Evolutionary conservation across 768 basidiomycete genomes (phyloP), one percentile per base, ranked within the genome.

Genomic region (Crepidotus variabilis): DNA sequence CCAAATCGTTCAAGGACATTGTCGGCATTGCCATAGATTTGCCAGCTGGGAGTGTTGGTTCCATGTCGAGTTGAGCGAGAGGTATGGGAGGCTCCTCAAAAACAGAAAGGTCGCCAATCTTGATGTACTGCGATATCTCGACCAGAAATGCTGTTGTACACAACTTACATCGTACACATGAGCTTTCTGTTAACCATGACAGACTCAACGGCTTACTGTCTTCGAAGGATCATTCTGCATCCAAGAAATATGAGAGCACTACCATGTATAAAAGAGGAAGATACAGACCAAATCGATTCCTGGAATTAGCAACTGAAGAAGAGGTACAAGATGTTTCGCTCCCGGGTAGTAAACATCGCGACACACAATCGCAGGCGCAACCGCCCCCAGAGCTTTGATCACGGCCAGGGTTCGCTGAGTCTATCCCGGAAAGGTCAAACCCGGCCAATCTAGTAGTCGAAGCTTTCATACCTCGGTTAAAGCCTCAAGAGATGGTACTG

Each of bases 371-470:
- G 91, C 85, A 21, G 88, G 86, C 8, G 87, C 85, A n/a, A 92
- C 75, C 43, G 90, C 88, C 28, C 88, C 85, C 7, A 94, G 77
- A 2, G 90, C 90, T 59, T 91, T 92, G 68, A 94, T 92, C 23
- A 92, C 86, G 8, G 93, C 87, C 47, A 88, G 81, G 0, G 92
- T 94, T 50, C 93, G 78, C 60, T 93, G 87, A 0, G 92, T 94
- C 87, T 92, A 59, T 1, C 48, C 4, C 28, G 45, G 61, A 21
- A 24, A 53, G 52, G 39, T n/a, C 51, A 47, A 56, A 53, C 55
- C 57, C 18, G 43, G 33, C 43, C 32, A 24, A 43, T 36, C 33
- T 21, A 28, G 28, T 3, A 8, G 8, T 23, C 22, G 54, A 23
- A 32, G 4, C 21, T 35, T 24, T 21, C 78, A 46, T 61, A 87